Evolutionary conservation across 148 eudicot genomes (phyloP), one percentile per base, ranked within the genome.

Genomic region (Amaranthus palmeri): DNA sequence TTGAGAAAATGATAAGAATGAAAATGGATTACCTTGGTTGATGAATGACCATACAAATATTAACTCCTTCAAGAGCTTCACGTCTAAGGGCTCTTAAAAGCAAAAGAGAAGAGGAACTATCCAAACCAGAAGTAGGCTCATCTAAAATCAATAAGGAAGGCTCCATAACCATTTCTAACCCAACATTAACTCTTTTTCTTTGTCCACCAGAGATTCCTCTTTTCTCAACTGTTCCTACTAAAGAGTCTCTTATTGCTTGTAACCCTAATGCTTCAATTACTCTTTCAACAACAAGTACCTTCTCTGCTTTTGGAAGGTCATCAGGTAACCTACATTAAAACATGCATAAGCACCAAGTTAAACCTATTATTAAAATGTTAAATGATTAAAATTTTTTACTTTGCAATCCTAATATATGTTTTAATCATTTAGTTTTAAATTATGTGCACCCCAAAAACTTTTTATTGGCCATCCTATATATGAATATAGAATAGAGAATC

Each of bases 81-180:
- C 96, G 96, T 54, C 89, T 83, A 75, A 93, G 95, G 71, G 96
- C 96, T 79, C 82, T 81, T 18, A 93, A 86, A 70, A 93, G 89
- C 73, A 93, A 84, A 76, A 85, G 93, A 65, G 98, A 93, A 10
- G 98, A 93, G 42, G 98, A 80, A 77, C 98, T 93, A 67, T 93
- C 98, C 75, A 93, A 85, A 25, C 98, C 98, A 62, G 96, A 90
- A n/a, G 98, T 93, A 6, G 98, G 96, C 81, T 93, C 98, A 80
- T 93, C 98, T 78, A 88, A 84, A 67, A 90, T 92, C 81, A 92
- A 84, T 18, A 92, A 74, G 45, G 93, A 92, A 67, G 97, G 96
- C 79, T 92, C 97, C 97, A 92, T 92, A 48, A 92, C 97, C 97
- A 92, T 88, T 83, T 92, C 96, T 18, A 92, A 76, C 10, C 97